Evolutionary conservation across 2,329 filamentous ascomycete species (phyloP), one percentile per base, ranked within the genome.

Genomic region (Fusarium kyushuense): DNA sequence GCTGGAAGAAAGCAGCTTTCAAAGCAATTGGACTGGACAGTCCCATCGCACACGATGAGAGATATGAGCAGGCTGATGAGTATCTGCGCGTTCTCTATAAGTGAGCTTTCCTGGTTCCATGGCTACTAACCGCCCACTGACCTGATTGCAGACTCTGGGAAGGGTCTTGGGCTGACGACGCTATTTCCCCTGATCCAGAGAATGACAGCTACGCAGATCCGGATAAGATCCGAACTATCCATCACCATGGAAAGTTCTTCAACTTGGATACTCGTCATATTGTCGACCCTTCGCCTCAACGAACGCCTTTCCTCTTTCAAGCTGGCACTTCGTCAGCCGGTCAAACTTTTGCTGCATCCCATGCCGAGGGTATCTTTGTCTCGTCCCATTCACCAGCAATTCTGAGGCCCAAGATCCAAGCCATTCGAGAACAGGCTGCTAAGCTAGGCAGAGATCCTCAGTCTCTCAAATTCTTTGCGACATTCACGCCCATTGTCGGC

Each of bases 11-110:
- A 70, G 82, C 85, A 0, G 87, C 87, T 0, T 88, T 88, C 75
- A 88, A 89, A 70, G 87, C 86, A 1, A 88, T 90, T 55, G 87
- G 87, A 0, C 72, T 89, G 3, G 84, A 88, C 14, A 84, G 76
- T 6, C 84, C 84, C 0, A 85, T 87, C 32, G 84, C 87, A 57
- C 88, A 90, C 65, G 88, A 90, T 41, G 83, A 89, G 72, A 81
- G 87, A 27, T 90, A 90, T 63, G 80, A 78, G 0, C 85, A 88
- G 68, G 88, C 87, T 0, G 87, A 90, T 55, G 88, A 90, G 66
- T 90, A 89, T 68, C 76, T 90, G 27, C 76, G 82, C 1, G 84
- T 90, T 1, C 76, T 90, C 6, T 90, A 90, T 75, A 90, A 90
- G 83, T 86, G 73, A 65, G 75, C 2, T 1, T 8, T 10, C 1